Evolutionary conservation across 1,139 yeast genomes (phyloP).

Genomic region (Candida sanyaensis): DNA sequence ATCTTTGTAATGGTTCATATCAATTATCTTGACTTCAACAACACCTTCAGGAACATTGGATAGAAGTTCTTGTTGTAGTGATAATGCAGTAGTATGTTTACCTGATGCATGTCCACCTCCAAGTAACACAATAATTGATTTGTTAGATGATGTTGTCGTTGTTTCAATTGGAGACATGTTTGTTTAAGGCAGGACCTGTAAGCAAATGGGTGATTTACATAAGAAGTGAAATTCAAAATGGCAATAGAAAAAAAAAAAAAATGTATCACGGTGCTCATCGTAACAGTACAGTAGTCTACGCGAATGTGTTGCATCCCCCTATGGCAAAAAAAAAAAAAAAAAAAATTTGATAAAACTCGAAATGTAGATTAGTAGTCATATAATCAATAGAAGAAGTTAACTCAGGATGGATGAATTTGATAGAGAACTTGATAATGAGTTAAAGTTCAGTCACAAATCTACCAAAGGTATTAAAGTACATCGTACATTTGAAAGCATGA

Average conservation of each 20-base stretch:
- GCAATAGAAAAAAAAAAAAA: background rate
- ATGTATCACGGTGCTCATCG: background rate
- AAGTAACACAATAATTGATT: constrained; percentile 49
- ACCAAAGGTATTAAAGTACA: constrained; percentile 64
- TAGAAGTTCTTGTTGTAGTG: constrained; percentile 31
- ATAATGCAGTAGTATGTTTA: constrained; percentile 42
- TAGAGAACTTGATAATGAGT: constrained; percentile 55
- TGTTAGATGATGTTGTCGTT: constrained; percentile 9
- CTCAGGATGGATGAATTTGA: constrained; percentile 44
- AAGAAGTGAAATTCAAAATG: background rate
- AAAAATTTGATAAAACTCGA: background rate
- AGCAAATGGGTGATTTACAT: background rate
- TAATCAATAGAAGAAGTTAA: background rate
- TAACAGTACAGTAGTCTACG: too few species aligned
- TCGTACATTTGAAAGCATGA: constrained; percentile 77
- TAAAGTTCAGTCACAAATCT: constrained; percentile 55
- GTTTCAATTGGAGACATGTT: constrained; percentile 2
- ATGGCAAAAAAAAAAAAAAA: background rate
- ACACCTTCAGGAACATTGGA: constrained; percentile 19
- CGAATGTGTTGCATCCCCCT: too few species aligned
- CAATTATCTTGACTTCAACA: constrained; percentile 38
- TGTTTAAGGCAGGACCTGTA: background rate
- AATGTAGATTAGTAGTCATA: too few species aligned
- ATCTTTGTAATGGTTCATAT: constrained; percentile 33
- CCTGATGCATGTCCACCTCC: constrained; percentile 84